Evolutionary conservation across 768 basidiomycete genomes (phyloP), one percentile per base, ranked within the genome.

Genomic region (Xerocomellus chrysenteron): DNA sequence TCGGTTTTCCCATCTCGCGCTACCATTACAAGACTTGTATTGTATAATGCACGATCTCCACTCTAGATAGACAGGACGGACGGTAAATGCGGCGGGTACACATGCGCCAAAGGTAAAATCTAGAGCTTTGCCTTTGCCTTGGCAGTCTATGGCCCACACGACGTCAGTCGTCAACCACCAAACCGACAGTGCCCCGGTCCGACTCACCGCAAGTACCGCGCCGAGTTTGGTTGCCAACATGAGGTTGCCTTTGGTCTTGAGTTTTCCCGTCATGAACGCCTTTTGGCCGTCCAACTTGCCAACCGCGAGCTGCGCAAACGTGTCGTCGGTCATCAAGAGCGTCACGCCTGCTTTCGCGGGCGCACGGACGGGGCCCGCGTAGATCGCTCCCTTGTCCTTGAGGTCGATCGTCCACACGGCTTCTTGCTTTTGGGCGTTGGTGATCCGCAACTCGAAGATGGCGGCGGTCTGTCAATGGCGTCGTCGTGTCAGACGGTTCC

Each of bases 171-270:
- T 21, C 1, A 26, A 12, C 17, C 13, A 6, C 21, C 13, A 7
- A 12, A 17, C 1, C 2, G 19, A 17, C 11, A 8, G 17, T 1
- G 35, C 33, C 7, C 4, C 24, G 0, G 19, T 28, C 10, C 14
- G 49, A 47, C 56, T 51, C 53, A 91, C 92, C 82, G 89, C 90
- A 48, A 98, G 80, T 14, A 98, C 82, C 11, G 76, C 78, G 61
- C 89, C 88, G 36, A 97, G 88, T 73, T 96, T 98, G 26, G 92
- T 95, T 1, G 90, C 92, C 58, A 95, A 82, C 92, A 95, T 94
- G 73, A 94, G 85, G 75, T 94, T 94, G 53, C 92, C 93, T 70
- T 82, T 88, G 16, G 90, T 88, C 82, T 95, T 96, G 48, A 97
- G 82, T 68, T 91, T 90, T 30, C 94, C 94, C 8, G 90, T 91